Base-by-base conservation (phyloP, 2,329 filamentous ascomycete species). In the Xylariaceae sp. region DNA sequence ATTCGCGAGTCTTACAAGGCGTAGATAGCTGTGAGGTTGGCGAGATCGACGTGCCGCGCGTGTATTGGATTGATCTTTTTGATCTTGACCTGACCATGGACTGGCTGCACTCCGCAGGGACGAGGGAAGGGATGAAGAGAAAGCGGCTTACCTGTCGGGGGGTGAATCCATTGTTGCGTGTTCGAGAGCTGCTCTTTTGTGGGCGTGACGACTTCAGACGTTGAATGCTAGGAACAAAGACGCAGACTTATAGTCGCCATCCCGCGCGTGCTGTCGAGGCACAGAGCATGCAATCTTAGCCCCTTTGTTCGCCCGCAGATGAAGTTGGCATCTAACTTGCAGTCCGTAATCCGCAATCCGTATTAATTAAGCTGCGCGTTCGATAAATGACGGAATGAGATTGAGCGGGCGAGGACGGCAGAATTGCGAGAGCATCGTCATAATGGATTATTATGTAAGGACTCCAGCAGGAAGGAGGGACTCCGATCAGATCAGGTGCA, bases 141-240 rank as follows among this genome's bases (percentile, higher is more conserved):
- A 55, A 53, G 54, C 54, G 37, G 61, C 68, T 68, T 66, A 71
- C 70, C 70, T 68, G 64, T 70, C 64, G 55, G 67, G 68, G 44
- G 62, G 60, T 41, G 63, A 66, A 44, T 68, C 67, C 70, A 72
- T 72, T 69, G 65, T 71, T 35, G 44, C 50, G 23, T 30, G 23
- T 30, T 30, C 23, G 23, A 30, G 37, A 10, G 34, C 30, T 11
- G 47, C 17, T 37, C 53, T 54, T 64, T 66, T 47, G 53, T 58
- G 49, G 30, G 3, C 11, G 37, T 56, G 51, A 53, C 35, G 55
- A 60, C 55, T 52, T 53, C 51, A 60, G 45, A 15, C 8, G 17
- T 41, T 49, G 47, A 18, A 18, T 53, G 50, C 51, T 53, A 45
- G 63, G 60, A 55, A 67, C 61, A 65, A 72, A 71, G 64, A 65